These are phyloP conservation scores for Coleophoma crateriformis DNA, from an alignment of 2,329 filamentous ascomycete species.

Conservation along the genomic window DNA sequence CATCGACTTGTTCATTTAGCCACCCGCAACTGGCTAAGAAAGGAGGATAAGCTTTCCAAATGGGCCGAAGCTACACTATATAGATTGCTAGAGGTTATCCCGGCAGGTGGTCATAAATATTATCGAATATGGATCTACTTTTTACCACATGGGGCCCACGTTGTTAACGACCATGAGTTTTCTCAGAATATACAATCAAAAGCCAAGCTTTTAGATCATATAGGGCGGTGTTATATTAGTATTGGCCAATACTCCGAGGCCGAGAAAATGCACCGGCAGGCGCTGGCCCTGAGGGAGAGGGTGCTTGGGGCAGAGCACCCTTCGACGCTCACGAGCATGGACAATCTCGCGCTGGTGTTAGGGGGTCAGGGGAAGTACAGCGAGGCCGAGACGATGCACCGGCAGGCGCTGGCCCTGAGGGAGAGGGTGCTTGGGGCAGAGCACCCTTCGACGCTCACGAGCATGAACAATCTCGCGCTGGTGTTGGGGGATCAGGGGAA, in stretches of 20 bases:
- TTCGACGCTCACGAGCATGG: slow-evolving; percentile 7
- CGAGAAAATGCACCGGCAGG: not conserved
- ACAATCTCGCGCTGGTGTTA: slow-evolving; percentile 1
- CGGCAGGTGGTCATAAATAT: slow-evolving; percentile 6
- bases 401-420: no score
- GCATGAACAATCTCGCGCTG: no score
- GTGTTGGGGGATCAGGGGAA: no score
- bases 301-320: slow-evolving; percentile 8
- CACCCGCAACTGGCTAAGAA: slow-evolving; percentile 12
- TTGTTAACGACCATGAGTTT: slow-evolving; percentile 1
- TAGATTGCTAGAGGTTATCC: slow-evolving; percentile 11
- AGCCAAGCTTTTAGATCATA: not conserved
- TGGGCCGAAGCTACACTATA: slow-evolving; percentile 6
- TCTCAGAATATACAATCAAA: slow-evolving; percentile 1
- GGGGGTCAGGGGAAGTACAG: no score
- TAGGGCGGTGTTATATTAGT: slow-evolving; percentile 5
- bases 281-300: not conserved
- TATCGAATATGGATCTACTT: slow-evolving; percentile 11
- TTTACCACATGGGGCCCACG: slow-evolving; percentile 6
- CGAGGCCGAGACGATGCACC: no score
- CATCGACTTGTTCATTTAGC: slow-evolving; percentile 14
- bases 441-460: no score
- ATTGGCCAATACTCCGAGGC: not conserved
- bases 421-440: no score
- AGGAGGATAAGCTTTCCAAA: slow-evolving; percentile 2